Conservation (phyloP, 345 rosid species). For the Salix exigua region DNA sequence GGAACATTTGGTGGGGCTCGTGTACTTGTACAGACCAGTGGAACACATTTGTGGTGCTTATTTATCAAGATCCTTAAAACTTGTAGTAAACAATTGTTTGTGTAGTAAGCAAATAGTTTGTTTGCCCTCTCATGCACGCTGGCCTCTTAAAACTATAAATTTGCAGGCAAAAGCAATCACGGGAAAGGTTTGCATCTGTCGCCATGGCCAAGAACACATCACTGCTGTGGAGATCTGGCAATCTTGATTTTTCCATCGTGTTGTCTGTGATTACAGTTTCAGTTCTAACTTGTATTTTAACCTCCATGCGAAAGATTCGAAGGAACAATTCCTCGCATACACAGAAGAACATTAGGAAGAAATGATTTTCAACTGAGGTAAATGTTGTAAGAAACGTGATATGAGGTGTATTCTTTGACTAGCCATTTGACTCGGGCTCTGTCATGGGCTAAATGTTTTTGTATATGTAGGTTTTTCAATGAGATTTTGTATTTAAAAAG, state of each 20-base stretch:
- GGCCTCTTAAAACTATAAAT: not conserved
- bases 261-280: constrained; percentile 27
- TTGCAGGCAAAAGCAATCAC: constrained; percentile 48
- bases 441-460: too few species aligned
- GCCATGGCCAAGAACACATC: constrained; percentile 32
- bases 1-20: too few species aligned
- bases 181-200: constrained; percentile 60
- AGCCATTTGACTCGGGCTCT: too few species aligned
- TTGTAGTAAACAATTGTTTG: not conserved
- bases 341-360: not conserved
- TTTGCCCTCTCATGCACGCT: not conserved
- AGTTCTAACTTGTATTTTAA: constrained; percentile 4
- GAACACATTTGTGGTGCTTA: too few species aligned
- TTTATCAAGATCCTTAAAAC: not conserved
- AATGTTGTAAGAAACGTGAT: not conserved
- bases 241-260: constrained; percentile 26
- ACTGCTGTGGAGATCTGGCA: constrained; percentile 22
- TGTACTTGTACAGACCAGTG: not conserved
- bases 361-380: not conserved
- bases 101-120: not conserved
- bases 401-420: not conserved
- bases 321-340: not conserved
- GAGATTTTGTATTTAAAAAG: too few species aligned
- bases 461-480: too few species aligned
- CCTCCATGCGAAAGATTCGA: constrained; percentile 6